Percentiles rank a stretch among this genome's conserved stretches.
Conservation (phyloP, 2,329 filamentous ascomycete species). For the Periconia sp. region DNA sequence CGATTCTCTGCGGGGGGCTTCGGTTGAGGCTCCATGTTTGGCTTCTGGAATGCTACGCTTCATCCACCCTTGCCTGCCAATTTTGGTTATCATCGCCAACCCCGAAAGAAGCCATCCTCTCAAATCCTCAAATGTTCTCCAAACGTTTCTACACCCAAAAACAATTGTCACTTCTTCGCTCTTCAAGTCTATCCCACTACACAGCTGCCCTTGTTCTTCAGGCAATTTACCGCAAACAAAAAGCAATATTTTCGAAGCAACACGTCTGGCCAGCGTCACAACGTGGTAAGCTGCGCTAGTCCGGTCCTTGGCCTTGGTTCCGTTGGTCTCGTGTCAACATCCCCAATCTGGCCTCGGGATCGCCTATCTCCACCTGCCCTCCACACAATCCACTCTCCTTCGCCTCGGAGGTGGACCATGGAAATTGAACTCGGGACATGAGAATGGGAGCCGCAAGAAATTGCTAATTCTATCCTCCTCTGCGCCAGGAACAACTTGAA, state of each 20-base stretch:
- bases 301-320: not conserved
- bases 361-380: not conserved
- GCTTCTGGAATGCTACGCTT: constrained; percentile 28
- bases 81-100: constrained; percentile 29
- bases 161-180: no score
- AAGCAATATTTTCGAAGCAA: not conserved
- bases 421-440: not conserved
- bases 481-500: no score
- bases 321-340: not conserved
- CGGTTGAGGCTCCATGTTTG: constrained; percentile 35
- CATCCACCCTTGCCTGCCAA: constrained; percentile 14
- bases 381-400: not conserved
- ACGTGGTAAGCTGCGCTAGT: not conserved
- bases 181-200: no score
- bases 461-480: no score
- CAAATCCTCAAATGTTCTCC: no score
- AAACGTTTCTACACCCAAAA: no score
- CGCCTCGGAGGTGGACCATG: not conserved
- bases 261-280: not conserved
- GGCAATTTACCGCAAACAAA: not conserved
- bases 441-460: no score
- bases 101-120: constrained; percentile 15
- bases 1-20: constrained; percentile 33
- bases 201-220: not conserved
- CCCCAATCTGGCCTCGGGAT: not conserved